phyloP scores from a whole-genome alignment of 78 protist genomes.

The Bodo saltans region DNA sequence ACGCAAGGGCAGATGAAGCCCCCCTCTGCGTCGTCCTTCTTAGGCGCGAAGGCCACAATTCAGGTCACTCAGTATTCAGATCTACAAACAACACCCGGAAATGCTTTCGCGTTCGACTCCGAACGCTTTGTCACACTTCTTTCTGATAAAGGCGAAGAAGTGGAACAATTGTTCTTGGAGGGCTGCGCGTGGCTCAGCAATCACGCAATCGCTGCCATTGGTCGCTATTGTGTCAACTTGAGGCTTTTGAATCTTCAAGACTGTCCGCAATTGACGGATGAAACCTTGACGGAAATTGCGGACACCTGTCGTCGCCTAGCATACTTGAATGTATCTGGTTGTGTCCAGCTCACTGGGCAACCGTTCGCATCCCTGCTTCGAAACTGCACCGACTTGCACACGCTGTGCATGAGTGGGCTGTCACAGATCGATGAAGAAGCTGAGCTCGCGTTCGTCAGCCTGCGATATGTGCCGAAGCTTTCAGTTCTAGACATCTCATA shows the following conservation, averaged over 20 bases:
- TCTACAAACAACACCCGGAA: neutral
- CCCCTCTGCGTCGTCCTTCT: neutral
- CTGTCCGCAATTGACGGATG: neutral
- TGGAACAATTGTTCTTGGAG: conserved; percentile 10
- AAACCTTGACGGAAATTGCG: conserved; percentile 4
- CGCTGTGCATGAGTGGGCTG: neutral
- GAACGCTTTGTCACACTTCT: neutral
- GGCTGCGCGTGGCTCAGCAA: neutral
- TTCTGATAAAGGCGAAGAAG: neutral
- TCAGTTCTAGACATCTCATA: conserved; percentile 1
- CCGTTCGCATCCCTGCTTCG: neutral
- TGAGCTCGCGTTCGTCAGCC: neutral
- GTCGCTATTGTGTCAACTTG: neutral
- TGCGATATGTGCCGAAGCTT: neutral
- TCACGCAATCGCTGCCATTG: neutral
- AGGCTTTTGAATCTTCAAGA: neutral
- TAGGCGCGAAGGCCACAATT: neutral
- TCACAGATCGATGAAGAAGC: neutral
- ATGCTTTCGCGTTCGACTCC: neutral
- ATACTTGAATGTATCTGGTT: neutral
- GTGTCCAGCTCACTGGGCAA: neutral
- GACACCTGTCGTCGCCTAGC: neutral
- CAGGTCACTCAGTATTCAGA: neutral
- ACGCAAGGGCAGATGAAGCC: neutral
- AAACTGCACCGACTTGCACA: neutral